Base-by-base conservation (phyloP, 371 early-diverging fungal genomes). In the Apophysomyces ossiformis region DNA sequence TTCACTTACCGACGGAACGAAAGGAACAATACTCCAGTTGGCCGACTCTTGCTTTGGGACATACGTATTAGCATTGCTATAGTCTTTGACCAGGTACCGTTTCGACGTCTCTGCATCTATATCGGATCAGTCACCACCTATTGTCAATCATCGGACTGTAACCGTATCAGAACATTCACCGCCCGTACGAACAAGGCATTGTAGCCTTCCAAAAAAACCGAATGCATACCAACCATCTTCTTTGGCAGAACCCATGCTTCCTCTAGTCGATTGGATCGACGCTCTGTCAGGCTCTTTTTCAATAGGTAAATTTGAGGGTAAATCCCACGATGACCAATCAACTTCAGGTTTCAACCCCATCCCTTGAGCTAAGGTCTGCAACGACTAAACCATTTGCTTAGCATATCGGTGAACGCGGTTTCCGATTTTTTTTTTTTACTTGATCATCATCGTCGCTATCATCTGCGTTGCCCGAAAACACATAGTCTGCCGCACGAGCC, bases 401-500 rank as follows among this genome's bases (percentile, higher is more conserved):
- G 54, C 35, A 50, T 50, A 50, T 18, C 54, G 21, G 21, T 5
- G 5, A 50, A 6, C 54, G 16, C 46, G 16, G 13, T 45, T 45
- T 45, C 46, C 16, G 32, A 41, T 2, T 0, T 32, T 1, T 46
- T 44, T 35, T 43, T 61, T 12, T 13, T 61, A 12, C 61, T 37
- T 15, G 39, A 15, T 37, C 50, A 26, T 72, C 72, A 38, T 45
- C 58, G 4, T 72, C 72, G 15, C 26, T 61, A 26, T 66, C 63
- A 7, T 64, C 60, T 32, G 65, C 59, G 37, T 71, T 66, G 12
- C 81, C 81, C n/a, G 84, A 83, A 58, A 83, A 83, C 26, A 83
- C 79, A 57, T 68, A 83, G 47, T 83, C 84, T 15, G 84, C 84
- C 8, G 84, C 84, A 46, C 79, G 71, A n/a, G 69, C 72, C 8